Base-by-base conservation (phyloP, 768 basidiomycete genomes). In the Pholiota molesta region DNA sequence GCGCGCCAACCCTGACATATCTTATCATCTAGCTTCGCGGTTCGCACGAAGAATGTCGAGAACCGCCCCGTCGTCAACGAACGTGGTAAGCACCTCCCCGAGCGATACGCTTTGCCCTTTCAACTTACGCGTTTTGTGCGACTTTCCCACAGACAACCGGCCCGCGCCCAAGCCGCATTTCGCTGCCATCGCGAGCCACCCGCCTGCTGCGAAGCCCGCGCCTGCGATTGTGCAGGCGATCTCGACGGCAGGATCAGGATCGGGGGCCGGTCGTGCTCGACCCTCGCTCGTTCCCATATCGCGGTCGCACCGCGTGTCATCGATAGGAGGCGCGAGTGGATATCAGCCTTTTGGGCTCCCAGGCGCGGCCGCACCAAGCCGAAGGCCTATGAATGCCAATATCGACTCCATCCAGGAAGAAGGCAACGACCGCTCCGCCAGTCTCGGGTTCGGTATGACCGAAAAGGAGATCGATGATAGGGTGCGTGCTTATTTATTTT, bases 31-130 rank as follows among this genome's bases (percentile, higher is more conserved):
- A 78, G 92, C 71, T 95, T 94, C 67, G 92, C 91, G 14, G 86
- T 88, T 39, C 84, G 91, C 40, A 92, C 94, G 19, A 93, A 93
- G 81, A 90, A 94, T 65, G 77, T 95, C 2, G 92, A 94, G 78
- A 95, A 94, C 70, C 88, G 86, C 62, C 88, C 89, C 1, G 84
- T 88, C 23, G 80, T 93, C 28, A 91, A 93, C 65, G 90, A 93
- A 66, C 86, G 85, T 64, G 91, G 92, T 88, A 69, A 14, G 79
- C n/a, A n/a, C n/a, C 35, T 19, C 52, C 49, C 42, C 61, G 37
- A 11, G 35, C 10, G 9, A 37, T 16, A 37, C 14, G 35, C 19
- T 31, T 19, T 23, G n/a, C n/a, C 16, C 62, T 61, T 63, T 65
- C 57, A 55, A 60, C 58, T 64, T 63, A 65, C 62, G 52, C 61